A percentile compares a stretch with the other conserved stretches of the same genome.
These are phyloP conservation scores for Luvunga scandens DNA, from an alignment of 345 rosid genomes.

Conservation along the genomic window DNA sequence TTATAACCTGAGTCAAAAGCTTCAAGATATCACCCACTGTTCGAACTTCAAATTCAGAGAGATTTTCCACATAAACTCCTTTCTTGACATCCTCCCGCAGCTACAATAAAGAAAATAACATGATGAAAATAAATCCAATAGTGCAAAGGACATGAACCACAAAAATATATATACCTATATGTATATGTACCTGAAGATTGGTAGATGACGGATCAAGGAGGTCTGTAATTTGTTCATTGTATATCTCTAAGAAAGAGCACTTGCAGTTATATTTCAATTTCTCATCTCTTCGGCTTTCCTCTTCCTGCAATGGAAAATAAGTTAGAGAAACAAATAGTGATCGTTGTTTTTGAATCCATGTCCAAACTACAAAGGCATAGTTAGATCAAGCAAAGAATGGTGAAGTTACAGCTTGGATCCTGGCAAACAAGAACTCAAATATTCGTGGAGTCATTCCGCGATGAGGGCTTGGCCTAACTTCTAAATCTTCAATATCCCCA, in stretches of 20 bases:
- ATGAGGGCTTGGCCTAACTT: conserved; percentile 71
- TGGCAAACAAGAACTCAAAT: conserved; percentile 94
- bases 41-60: conserved; percentile 80
- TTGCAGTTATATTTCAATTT: conserved; percentile 83
- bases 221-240: conserved; percentile 93
- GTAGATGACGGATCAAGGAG: conserved; percentile 94
- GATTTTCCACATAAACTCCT: conserved; percentile 92
- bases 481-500: conserved; percentile 76
- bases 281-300: conserved; percentile 91
- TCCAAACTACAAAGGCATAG: background rate
- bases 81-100: conserved; percentile 82
- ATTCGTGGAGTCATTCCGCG: conserved; percentile 97
- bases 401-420: conserved; percentile 83
- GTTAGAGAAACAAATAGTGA: background rate
- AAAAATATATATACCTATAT: background rate
- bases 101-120: conserved; percentile 36
- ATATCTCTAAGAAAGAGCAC: conserved; percentile 95
- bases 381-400: conserved; percentile 16
- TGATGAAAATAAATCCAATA: conserved; percentile 3
- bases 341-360: background rate
- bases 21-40: conserved; percentile 76
- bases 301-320: conserved; percentile 59
- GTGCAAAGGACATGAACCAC: conserved; percentile 4
- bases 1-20: conserved; percentile 73
- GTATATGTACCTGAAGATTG: conserved; percentile 62